Conservation (phyloP, 2,329 filamentous ascomycete genomes). For the Albifimbria verrucaria region DNA sequence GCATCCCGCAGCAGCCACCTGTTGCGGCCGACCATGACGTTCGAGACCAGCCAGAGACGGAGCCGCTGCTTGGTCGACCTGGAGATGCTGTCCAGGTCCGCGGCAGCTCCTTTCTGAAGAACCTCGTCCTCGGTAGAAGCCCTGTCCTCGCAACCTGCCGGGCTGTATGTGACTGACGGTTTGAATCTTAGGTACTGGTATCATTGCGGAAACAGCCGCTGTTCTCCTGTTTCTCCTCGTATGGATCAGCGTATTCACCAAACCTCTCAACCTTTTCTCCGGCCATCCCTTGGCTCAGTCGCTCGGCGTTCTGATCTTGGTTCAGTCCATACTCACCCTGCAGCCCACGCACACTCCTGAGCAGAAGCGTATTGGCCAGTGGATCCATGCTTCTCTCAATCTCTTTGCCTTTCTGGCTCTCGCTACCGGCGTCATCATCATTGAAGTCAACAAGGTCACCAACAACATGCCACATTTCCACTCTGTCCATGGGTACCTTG, state of each 20-base stretch:
- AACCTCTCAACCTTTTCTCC: constrained; percentile 76
- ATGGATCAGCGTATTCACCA: constrained; percentile 73
- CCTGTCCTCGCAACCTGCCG: neutral
- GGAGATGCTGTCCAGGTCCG: constrained; percentile 72
- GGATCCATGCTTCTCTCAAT: constrained; percentile 68
- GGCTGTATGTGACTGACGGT: constrained; percentile 1
- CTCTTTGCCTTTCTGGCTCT: constrained; percentile 59
- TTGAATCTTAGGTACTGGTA: constrained; percentile 64
- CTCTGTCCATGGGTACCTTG: constrained; percentile 77
- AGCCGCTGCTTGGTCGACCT: constrained; percentile 48
- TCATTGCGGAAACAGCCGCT: constrained; percentile 75
- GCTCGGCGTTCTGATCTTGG: constrained; percentile 68
- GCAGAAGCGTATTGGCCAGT: constrained; percentile 65
- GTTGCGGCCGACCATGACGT: constrained; percentile 16
- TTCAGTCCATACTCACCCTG: constrained; percentile 77
- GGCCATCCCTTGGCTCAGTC: constrained; percentile 74
- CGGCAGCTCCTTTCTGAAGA: constrained; percentile 61
- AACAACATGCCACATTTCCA: constrained; percentile 70
- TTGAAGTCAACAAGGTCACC: constrained; percentile 80
- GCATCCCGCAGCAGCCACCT: constrained; percentile 52
- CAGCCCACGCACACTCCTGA: constrained; percentile 78
- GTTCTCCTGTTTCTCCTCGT: constrained; percentile 72
- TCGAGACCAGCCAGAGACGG: constrained; percentile 30
- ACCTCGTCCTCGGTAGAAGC: constrained; percentile 67
- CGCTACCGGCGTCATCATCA: constrained; percentile 63